These are phyloP conservation scores for Mucor sp. DNA, from an alignment of 371 early-diverging fungal species.

Conservation along the genomic window DNA sequence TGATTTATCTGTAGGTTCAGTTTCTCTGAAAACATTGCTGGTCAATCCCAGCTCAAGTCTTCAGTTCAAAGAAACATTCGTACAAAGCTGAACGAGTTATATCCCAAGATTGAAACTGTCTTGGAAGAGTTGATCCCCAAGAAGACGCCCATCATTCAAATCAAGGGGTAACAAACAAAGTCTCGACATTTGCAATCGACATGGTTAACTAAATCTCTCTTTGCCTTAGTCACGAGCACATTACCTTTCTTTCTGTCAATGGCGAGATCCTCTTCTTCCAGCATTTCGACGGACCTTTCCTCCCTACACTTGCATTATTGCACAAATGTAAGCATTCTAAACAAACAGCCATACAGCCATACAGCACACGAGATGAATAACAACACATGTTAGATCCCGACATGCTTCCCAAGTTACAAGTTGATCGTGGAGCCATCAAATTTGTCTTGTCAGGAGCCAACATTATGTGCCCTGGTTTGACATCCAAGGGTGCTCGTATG, in stretches of 20 bases:
- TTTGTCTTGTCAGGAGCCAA: slow-evolving; percentile 95
- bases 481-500: slow-evolving; percentile 90
- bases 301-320: slow-evolving; percentile 84
- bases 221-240: slow-evolving; percentile 77
- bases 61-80: slow-evolving; percentile 91
- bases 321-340: slow-evolving; percentile 77
- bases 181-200: not conserved
- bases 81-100: slow-evolving; percentile 83
- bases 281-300: slow-evolving; percentile 91
- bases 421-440: slow-evolving; percentile 98
- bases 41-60: slow-evolving; percentile 89
- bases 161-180: slow-evolving; percentile 74
- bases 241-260: slow-evolving; percentile 81
- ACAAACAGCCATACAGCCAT: not conserved
- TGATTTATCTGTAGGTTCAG: slow-evolving; percentile 59
- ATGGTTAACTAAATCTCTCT: not conserved
- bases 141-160: slow-evolving; percentile 79
- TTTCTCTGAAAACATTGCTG: slow-evolving; percentile 77
- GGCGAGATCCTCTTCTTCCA: slow-evolving; percentile 90
- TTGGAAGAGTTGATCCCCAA: slow-evolving; percentile 95
- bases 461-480: slow-evolving; percentile 98
- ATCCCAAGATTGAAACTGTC: slow-evolving; percentile 80
- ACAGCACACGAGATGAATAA: not conserved
- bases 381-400: slow-evolving; percentile 70
- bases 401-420: slow-evolving; percentile 89